Evolutionary conservation across 495 filamentous ascomycete genomes (phyloP).

Genomic region (Chaetomidium leptoderma): DNA sequence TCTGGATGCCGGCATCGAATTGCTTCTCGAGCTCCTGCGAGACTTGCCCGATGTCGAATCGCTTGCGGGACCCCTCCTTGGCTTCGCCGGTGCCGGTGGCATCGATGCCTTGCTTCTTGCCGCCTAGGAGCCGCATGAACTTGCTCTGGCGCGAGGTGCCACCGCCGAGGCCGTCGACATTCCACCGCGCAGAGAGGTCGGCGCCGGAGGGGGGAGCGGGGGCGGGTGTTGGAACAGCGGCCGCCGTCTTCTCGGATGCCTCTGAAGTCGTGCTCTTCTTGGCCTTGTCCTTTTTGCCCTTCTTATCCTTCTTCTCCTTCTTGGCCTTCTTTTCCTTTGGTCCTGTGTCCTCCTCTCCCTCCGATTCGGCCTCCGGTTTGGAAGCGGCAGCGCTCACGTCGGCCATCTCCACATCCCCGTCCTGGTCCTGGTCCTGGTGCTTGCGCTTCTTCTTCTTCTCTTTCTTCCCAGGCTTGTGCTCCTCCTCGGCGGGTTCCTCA

Average conservation of each 20-base stretch:
- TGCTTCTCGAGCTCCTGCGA: constrained; percentile 57
- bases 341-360: constrained; percentile 14
- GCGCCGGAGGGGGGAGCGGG: constrained; percentile 5
- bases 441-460: constrained; percentile 1
- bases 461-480: not conserved
- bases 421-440: constrained; percentile 10
- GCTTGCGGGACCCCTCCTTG: constrained; percentile 21
- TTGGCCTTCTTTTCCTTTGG: constrained; percentile 14
- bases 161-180: constrained; percentile 49
- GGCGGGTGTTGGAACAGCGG: constrained; percentile 5
- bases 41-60: constrained; percentile 37
- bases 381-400: not conserved
- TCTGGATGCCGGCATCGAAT: constrained; percentile 53
- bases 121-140: constrained; percentile 55
- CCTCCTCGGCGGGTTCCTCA: not conserved
- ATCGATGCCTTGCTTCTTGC: constrained; percentile 35
- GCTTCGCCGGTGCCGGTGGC: constrained; percentile 13
- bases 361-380: constrained; percentile 6
- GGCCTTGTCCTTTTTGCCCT: constrained; percentile 16
- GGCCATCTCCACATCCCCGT: constrained; percentile 7
- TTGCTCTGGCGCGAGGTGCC: constrained; percentile 50
- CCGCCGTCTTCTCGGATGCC: not conserved
- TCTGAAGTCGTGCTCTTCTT: constrained; percentile 3
- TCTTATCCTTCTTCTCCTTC: constrained; percentile 16
- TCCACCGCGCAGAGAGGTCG: constrained; percentile 45